A percentile compares a stretch with the other conserved stretches of the same genome.
phyloP scores from a whole-genome alignment of 345 rosid species.

The Excoecaria agallocha region DNA sequence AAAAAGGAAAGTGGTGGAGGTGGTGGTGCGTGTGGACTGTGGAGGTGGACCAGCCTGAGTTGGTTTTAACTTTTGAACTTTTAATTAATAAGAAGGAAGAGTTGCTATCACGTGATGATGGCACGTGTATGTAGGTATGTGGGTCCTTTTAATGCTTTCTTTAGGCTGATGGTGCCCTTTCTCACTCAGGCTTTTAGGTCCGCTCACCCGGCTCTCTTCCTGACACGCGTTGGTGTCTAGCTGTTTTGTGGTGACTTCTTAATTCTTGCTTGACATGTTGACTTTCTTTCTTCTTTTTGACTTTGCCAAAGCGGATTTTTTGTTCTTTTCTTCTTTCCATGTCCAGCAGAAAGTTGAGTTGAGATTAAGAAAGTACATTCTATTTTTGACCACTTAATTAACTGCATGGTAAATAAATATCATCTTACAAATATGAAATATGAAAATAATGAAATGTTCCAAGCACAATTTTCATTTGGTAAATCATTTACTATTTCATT shows the following conservation, averaged over 20 bases:
- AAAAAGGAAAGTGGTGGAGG: neutral
- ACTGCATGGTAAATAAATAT: too few relatives aligned
- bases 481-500: too few relatives aligned
- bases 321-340: too few relatives aligned
- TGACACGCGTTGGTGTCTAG: slow-evolving; percentile 1
- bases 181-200: neutral
- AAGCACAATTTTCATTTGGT: too few relatives aligned
- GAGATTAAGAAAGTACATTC: too few relatives aligned
- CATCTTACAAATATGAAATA: too few relatives aligned
- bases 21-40: neutral
- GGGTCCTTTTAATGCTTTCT: neutral
- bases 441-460: too few relatives aligned
- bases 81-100: neutral
- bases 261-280: neutral
- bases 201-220: neutral
- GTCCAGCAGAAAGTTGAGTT: too few relatives aligned
- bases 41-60: too few relatives aligned
- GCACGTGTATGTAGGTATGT: slow-evolving; percentile 5
- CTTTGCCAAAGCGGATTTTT: neutral
- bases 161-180: neutral
- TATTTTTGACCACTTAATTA: too few relatives aligned
- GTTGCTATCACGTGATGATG: neutral
- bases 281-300: too few relatives aligned
- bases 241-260: neutral
- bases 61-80: neutral